Percentiles rank a stretch among this genome's conserved stretches.
Conservation (phyloP, 257 asterid species). For the Lithospermum erythrorhizon region DNA sequence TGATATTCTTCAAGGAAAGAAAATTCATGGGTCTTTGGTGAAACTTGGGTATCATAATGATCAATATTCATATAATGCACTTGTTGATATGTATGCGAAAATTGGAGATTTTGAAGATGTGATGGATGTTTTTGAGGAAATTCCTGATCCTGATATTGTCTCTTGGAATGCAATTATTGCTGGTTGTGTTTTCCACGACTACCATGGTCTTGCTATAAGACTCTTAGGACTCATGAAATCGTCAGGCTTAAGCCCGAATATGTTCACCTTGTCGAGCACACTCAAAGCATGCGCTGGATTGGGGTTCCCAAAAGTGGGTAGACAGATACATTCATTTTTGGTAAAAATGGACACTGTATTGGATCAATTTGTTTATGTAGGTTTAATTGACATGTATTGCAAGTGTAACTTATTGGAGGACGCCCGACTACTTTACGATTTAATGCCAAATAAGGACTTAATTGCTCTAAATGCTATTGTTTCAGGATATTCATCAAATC, state of each 20-base stretch:
- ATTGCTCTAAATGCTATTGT: slow-evolving; percentile 56
- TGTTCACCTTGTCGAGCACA: slow-evolving; percentile 71
- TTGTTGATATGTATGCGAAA: slow-evolving; percentile 71
- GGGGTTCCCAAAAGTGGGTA: slow-evolving; percentile 36
- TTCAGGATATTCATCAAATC: slow-evolving; percentile 44
- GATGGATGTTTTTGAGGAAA: slow-evolving; percentile 30
- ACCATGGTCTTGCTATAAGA: slow-evolving; percentile 39
- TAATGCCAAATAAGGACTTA: slow-evolving; percentile 41
- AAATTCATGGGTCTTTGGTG: slow-evolving; percentile 48
- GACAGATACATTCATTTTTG: slow-evolving; percentile 47
- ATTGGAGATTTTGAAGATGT: slow-evolving; percentile 45
- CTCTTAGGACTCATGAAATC: slow-evolving; percentile 40
- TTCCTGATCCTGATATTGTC: slow-evolving; percentile 41
- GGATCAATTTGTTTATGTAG: slow-evolving; percentile 54
- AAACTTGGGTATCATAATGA: slow-evolving; percentile 57
- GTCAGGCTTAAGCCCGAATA: slow-evolving; percentile 42
- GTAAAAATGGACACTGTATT: slow-evolving; percentile 30
- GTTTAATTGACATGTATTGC: slow-evolving; percentile 68
- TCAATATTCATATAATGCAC: slow-evolving; percentile 59
- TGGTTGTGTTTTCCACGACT: slow-evolving; percentile 48
- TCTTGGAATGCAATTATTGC: slow-evolving; percentile 76
- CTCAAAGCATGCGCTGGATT: slow-evolving; percentile 66
- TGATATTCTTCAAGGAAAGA: slow-evolving; percentile 41
- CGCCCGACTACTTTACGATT: slow-evolving; percentile 33
- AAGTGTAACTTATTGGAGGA: slow-evolving; percentile 40